phyloP scores from a whole-genome alignment of 1,284 basidiomycete species.

The Ustilago esculenta region DNA sequence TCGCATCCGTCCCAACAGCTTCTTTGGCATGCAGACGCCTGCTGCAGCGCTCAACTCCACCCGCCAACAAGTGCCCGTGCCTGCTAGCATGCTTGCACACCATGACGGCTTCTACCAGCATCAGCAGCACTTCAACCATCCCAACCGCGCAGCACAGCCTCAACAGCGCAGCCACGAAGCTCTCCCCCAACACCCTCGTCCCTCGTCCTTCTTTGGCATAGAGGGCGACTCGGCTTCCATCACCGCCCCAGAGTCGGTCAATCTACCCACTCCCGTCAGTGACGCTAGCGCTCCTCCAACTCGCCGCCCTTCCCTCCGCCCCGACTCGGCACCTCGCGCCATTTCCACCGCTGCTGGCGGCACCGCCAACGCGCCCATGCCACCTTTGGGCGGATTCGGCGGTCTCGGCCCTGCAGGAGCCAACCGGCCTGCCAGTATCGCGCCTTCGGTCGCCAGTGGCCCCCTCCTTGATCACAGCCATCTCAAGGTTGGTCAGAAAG shows the following conservation, averaged over 20 bases:
- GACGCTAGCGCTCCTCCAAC: slow-evolving; percentile 15
- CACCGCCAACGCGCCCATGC: slow-evolving; percentile 54
- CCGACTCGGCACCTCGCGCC: slow-evolving; percentile 31
- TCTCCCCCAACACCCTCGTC: slow-evolving; percentile 21
- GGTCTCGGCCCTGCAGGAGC: slow-evolving; percentile 48
- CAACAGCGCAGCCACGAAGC: slow-evolving; percentile 23
- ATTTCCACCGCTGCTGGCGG: slow-evolving; percentile 55
- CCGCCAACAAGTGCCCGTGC: slow-evolving; percentile 39
- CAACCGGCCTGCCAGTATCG: slow-evolving; percentile 56
- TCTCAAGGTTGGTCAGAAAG: slow-evolving; percentile 89
- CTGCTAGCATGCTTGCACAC: slow-evolving; percentile 28
- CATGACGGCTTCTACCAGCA: slow-evolving; percentile 40
- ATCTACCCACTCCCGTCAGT: slow-evolving; percentile 5
- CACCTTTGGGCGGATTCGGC: slow-evolving; percentile 30
- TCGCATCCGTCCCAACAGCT: slow-evolving; percentile 43
- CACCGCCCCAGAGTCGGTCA: slow-evolving; percentile 7
- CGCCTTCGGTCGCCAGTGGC: slow-evolving; percentile 48
- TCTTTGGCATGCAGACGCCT: slow-evolving; percentile 58
- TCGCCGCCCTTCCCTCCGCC: slow-evolving; percentile 25
- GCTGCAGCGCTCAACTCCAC: slow-evolving; percentile 41
- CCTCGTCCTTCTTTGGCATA: slow-evolving; percentile 51
- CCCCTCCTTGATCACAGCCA: slow-evolving; percentile 87
- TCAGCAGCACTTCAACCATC: slow-evolving; percentile 28
- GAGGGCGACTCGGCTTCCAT: slow-evolving; percentile 22
- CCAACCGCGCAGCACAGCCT: slow-evolving; percentile 17